Conservation (phyloP, 139 green algal genomes). For the Micractinium conductrix region DNA sequence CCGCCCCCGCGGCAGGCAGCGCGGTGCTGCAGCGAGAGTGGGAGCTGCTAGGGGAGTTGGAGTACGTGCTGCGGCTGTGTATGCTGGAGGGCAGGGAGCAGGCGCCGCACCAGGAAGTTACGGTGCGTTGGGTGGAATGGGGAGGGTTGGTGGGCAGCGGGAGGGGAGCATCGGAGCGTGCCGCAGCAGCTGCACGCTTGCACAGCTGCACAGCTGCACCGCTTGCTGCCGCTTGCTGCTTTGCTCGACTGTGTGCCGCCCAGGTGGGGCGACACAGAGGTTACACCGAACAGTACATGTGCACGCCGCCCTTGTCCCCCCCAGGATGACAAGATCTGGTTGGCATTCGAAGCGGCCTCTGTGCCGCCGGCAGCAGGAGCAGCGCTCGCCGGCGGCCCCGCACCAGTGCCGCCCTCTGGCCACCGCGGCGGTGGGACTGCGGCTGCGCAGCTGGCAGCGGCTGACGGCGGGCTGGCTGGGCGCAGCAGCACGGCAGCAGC, state of each 20-base stretch:
- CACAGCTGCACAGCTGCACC: no score
- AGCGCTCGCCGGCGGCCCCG: no score
- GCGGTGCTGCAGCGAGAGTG: conserved; percentile 6
- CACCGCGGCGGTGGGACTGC: background rate
- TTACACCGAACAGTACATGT: no score
- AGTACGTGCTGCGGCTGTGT: conserved; percentile 25
- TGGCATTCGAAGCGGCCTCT: background rate
- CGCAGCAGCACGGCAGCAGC: background rate
- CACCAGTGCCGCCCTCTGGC: no score
- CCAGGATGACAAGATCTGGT: background rate
- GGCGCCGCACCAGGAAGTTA: background rate
- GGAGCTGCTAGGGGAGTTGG: conserved; percentile 15
- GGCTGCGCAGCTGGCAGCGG: no score
- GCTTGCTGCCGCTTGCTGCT: no score
- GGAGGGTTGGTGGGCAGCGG: no score
- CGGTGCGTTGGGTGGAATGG: background rate
- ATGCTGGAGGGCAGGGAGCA: conserved; percentile 20
- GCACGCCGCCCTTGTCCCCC: background rate
- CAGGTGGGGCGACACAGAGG: no score
- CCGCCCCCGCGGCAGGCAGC: background rate
- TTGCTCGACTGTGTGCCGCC: no score
- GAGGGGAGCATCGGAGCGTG: no score
- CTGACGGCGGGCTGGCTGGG: no score
- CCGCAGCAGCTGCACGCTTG: background rate
- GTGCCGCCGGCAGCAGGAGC: no score